A percentile compares a stretch with the other conserved stretches of the same genome.
Evolutionary conservation across 2,329 filamentous ascomycete genomes (phyloP).

Genomic region (Beauveria pseudobassiana): DNA sequence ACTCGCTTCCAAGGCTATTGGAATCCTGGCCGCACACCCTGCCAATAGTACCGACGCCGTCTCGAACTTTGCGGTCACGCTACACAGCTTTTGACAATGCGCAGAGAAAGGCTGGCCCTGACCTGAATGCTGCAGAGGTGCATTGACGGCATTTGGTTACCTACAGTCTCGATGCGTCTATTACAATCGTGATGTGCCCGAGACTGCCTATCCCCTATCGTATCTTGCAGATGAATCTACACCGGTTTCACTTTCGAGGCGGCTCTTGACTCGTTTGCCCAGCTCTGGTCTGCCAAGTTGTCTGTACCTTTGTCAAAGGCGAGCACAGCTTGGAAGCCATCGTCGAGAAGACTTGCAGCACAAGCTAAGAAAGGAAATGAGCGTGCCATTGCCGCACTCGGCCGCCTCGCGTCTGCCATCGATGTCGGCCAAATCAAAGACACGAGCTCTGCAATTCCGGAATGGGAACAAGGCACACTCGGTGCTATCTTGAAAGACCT

Average conservation of each 20-base stretch:
- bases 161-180: conserved; percentile 34
- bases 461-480: conserved; percentile 28
- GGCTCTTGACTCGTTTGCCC: conserved; percentile 36
- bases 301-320: conserved; percentile 24
- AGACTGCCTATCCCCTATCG: conserved; percentile 22
- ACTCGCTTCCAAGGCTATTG: conserved; percentile 62
- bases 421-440: conserved; percentile 12
- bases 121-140: conserved; percentile 39
- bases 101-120: conserved; percentile 34
- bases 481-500: conserved; percentile 57
- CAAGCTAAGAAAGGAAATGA: conserved; percentile 77
- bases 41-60: conserved; percentile 29
- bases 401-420: conserved; percentile 51
- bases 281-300: conserved; percentile 40
- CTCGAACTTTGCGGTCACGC: conserved; percentile 17
- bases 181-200: conserved; percentile 28
- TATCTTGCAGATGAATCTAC: conserved; percentile 25
- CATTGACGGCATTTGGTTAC: conserved; percentile 39
- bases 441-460: conserved; percentile 15
- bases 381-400: conserved; percentile 71
- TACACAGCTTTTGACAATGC: conserved; percentile 38
- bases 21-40: conserved; percentile 66
- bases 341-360: conserved; percentile 53
- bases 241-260: conserved; percentile 34
- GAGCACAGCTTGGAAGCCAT: conserved; percentile 34